Conservation (phyloP, 148 eudicot species). For the Camellia japonica region DNA sequence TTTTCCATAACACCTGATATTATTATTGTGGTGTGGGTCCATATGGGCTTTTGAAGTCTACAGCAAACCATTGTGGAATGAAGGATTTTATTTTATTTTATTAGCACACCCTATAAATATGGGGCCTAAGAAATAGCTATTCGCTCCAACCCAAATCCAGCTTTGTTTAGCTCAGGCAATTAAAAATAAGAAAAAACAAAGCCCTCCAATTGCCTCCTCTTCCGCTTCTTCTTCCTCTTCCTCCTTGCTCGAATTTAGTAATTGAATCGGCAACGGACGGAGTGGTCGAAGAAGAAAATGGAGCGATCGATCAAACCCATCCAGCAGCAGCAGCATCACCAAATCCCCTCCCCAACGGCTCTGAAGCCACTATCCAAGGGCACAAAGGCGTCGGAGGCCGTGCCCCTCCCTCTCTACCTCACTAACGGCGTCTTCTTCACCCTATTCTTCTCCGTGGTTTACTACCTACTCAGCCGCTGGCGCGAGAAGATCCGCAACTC, state of each 20-base stretch:
- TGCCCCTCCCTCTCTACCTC: slow-evolving; percentile 68
- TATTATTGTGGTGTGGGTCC: too few relatives aligned
- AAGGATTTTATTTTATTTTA: too few relatives aligned
- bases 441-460: slow-evolving; percentile 77
- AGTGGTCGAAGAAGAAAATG: neutral
- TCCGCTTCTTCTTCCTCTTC: neutral
- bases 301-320: slow-evolving; percentile 12
- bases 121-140: neutral
- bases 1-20: too few relatives aligned
- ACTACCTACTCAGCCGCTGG: slow-evolving; percentile 82
- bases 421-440: slow-evolving; percentile 78
- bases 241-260: neutral
- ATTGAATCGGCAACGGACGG: neutral
- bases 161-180: neutral
- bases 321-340: neutral
- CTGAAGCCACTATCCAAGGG: neutral
- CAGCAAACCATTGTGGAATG: too few relatives aligned
- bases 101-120: neutral
- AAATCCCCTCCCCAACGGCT: neutral
- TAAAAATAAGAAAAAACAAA: too few relatives aligned
- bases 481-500: slow-evolving; percentile 85
- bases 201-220: neutral
- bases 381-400: slow-evolving; percentile 67
- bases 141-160: neutral
- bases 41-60: too few relatives aligned